Conservation (phyloP, 1,284 basidiomycete species). For the Inonotus hispidus region DNA sequence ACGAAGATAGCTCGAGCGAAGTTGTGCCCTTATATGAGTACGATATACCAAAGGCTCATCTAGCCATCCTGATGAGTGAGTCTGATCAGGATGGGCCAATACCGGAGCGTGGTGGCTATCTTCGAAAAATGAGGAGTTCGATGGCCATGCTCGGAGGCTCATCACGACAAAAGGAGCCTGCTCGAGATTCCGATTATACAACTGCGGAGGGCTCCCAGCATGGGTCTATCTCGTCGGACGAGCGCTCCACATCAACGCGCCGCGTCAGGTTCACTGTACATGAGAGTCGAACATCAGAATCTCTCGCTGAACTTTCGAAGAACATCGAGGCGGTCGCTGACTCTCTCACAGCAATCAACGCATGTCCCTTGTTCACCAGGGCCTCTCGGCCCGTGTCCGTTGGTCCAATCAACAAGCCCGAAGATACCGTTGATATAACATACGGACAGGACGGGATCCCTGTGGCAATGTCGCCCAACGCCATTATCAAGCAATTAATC, state of each 20-base stretch:
- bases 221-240: not conserved
- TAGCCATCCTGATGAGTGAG: not conserved
- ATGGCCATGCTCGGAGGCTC: not conserved
- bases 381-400: not conserved
- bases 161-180: not conserved
- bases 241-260: not conserved
- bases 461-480: constrained; percentile 6
- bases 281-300: not conserved
- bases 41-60: not conserved
- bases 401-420: not conserved
- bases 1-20: not conserved
- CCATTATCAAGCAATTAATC: constrained; percentile 4
- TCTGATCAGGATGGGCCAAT: not conserved
- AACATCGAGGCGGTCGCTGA: constrained; percentile 3
- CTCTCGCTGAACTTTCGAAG: constrained; percentile 5
- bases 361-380: not conserved
- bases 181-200: not conserved
- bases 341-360: not conserved
- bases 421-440: constrained; percentile 1
- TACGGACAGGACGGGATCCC: constrained; percentile 3
- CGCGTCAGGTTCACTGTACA: not conserved
- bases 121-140: constrained; percentile 11
- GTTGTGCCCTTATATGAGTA: not conserved
- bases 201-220: not conserved
- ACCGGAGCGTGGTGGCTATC: not conserved